These are phyloP conservation scores for Daldinia sp. DNA, from an alignment of 2,329 filamentous ascomycete genomes.

Conservation along the genomic window DNA sequence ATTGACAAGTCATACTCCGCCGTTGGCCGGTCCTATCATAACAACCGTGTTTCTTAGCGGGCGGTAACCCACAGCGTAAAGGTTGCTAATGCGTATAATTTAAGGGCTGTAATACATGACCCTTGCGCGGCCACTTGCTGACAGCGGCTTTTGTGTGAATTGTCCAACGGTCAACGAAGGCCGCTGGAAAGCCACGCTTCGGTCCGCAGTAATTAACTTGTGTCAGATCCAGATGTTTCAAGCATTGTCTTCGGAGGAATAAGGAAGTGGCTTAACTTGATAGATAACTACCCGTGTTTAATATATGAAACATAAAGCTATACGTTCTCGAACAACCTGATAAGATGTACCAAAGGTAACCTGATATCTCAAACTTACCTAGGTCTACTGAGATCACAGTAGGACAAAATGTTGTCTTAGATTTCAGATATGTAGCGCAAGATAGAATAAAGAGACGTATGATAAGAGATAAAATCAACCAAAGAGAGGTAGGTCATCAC, in stretches of 20 bases:
- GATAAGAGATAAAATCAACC: neutral
- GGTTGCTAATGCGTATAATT: neutral
- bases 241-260: neutral
- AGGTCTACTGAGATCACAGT: neutral
- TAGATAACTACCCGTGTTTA: neutral
- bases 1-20: conserved; percentile 14
- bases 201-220: conserved; percentile 4
- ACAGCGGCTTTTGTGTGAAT: conserved; percentile 12
- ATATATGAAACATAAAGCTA: neutral
- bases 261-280: conserved; percentile 5
- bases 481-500: conserved; percentile 4
- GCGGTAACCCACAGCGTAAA: conserved; percentile 23
- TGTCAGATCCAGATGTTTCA: conserved; percentile 6
- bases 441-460: neutral
- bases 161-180: conserved; percentile 11
- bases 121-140: conserved; percentile 26
- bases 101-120: conserved; percentile 11
- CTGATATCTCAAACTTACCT: neutral
- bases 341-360: no score
- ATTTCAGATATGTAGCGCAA: neutral
- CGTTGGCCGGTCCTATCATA: conserved; percentile 8
- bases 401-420: neutral
- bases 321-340: no score
- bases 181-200: conserved; percentile 12
- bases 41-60: neutral